These are phyloP conservation scores for Hevea brasiliensis DNA, from an alignment of 345 rosid species.

Conservation along the genomic window DNA sequence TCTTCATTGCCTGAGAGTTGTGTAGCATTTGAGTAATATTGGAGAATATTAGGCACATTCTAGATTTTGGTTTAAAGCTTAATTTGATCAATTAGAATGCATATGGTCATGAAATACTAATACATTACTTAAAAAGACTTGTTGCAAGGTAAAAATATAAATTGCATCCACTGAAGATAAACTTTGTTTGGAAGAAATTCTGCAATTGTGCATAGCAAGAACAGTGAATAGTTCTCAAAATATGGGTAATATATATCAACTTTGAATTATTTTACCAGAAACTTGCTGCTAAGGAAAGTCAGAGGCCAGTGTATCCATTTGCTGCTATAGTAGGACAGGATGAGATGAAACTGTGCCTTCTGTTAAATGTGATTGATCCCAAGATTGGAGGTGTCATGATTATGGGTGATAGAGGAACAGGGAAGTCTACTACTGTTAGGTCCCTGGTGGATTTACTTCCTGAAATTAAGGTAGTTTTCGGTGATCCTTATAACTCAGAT, in stretches of 20 bases:
- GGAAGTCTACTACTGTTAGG: constrained; percentile 89
- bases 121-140: not conserved
- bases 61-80: not conserved
- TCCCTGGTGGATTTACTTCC: constrained; percentile 91
- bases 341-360: constrained; percentile 93
- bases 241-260: constrained; percentile 13
- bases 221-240: constrained; percentile 8
- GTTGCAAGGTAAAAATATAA: not conserved
- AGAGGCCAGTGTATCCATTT: constrained; percentile 88
- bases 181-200: not conserved
- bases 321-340: constrained; percentile 97
- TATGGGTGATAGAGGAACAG: constrained; percentile 96
- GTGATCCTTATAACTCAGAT: constrained; percentile 93
- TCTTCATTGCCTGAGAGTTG: not conserved
- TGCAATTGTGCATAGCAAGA: not conserved
- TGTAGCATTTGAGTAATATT: not conserved
- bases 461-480: constrained; percentile 72
- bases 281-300: constrained; percentile 59
- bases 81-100: not conserved
- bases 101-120: too few species aligned
- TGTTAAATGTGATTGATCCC: constrained; percentile 90
- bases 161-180: not conserved
- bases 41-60: not conserved
- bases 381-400: constrained; percentile 97
- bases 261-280: constrained; percentile 50